Conservation (phyloP, 768 basidiomycete genomes). For the Russula griseocarnosa region DNA sequence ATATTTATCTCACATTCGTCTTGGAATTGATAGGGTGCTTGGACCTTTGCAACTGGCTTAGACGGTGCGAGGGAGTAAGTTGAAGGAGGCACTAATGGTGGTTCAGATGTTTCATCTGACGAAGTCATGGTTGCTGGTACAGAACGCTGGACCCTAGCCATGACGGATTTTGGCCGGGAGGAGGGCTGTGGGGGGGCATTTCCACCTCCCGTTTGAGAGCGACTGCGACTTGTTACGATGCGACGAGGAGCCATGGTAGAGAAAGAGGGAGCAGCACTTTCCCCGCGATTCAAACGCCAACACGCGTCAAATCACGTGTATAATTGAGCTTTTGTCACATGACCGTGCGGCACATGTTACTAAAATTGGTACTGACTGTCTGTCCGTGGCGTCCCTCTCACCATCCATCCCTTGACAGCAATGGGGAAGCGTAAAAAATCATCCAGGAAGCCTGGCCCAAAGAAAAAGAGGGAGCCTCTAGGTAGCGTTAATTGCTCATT, state of each 20-base stretch:
- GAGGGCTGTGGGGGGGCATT: slow-evolving; percentile 39
- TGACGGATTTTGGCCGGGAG: slow-evolving; percentile 45
- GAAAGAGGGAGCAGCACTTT: neutral
- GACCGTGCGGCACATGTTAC: neutral
- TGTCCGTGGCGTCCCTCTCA: neutral
- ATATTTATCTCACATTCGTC: slow-evolving; percentile 77
- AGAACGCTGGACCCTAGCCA: slow-evolving; percentile 42
- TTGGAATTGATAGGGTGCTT: slow-evolving; percentile 16
- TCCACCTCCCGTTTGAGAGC: slow-evolving; percentile 33
- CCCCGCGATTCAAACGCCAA: slow-evolving; percentile 17
- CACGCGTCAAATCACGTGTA: slow-evolving; percentile 31
- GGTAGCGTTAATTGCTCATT: slow-evolving; percentile 43
- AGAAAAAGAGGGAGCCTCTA: slow-evolving; percentile 65
- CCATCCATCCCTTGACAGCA: slow-evolving; percentile 13
- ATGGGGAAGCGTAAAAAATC: slow-evolving; percentile 95
- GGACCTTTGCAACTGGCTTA: slow-evolving; percentile 28
- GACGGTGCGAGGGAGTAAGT: slow-evolving; percentile 11
- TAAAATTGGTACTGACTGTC: too few relatives aligned
- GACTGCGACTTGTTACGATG: slow-evolving; percentile 48
- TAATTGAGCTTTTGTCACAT: slow-evolving; percentile 3
- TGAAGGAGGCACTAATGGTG: slow-evolving; percentile 7
- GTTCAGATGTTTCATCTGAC: slow-evolving; percentile 29
- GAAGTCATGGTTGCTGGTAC: slow-evolving; percentile 30
- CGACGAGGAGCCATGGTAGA: slow-evolving; percentile 61
- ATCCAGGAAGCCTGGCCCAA: slow-evolving; percentile 68